Evolutionary conservation across 2,329 filamentous ascomycete genomes (phyloP).

Genomic region (Fusarium irregulare): DNA sequence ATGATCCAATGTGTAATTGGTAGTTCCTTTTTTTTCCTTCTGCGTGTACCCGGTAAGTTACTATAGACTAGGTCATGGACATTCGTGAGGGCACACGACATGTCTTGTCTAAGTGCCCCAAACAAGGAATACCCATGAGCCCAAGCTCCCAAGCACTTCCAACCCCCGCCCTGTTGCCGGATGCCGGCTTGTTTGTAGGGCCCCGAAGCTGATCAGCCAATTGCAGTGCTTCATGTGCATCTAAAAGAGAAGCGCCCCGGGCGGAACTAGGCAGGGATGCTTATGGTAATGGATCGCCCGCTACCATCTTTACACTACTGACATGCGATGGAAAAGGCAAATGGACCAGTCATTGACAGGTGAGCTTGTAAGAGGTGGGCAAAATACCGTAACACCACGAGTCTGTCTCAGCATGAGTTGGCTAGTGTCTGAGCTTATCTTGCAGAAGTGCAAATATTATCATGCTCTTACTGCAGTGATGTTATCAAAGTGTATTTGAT

Average conservation of each 20-base stretch:
- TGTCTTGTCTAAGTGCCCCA: constrained; percentile 27
- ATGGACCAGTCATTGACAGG: constrained; percentile 26
- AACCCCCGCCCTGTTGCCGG: constrained; percentile 19
- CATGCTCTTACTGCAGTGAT: neutral
- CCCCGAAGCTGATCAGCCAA: neutral
- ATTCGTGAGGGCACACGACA: constrained; percentile 28
- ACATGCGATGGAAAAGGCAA: constrained; percentile 11
- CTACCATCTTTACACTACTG: constrained; percentile 26
- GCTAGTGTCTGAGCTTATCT: constrained; percentile 5
- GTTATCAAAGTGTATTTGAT: constrained; percentile 9
- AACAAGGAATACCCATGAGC: constrained; percentile 24
- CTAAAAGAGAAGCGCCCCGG: constrained; percentile 11
- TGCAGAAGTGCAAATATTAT: neutral
- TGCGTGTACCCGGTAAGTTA: constrained; percentile 8
- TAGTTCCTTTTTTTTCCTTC: constrained; percentile 4
- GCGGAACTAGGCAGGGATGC: constrained; percentile 18
- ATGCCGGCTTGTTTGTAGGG: constrained; percentile 22
- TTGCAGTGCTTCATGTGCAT: constrained; percentile 5
- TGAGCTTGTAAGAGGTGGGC: neutral
- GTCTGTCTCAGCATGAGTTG: neutral
- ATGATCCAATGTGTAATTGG: constrained; percentile 4
- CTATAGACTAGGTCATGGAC: constrained; percentile 4
- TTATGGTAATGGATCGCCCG: constrained; percentile 18
- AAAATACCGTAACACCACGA: constrained; percentile 4
- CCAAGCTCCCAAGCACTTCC: constrained; percentile 9